Evolutionary conservation across 768 basidiomycete species (phyloP).

Genomic region (Kwoniella sp.): DNA sequence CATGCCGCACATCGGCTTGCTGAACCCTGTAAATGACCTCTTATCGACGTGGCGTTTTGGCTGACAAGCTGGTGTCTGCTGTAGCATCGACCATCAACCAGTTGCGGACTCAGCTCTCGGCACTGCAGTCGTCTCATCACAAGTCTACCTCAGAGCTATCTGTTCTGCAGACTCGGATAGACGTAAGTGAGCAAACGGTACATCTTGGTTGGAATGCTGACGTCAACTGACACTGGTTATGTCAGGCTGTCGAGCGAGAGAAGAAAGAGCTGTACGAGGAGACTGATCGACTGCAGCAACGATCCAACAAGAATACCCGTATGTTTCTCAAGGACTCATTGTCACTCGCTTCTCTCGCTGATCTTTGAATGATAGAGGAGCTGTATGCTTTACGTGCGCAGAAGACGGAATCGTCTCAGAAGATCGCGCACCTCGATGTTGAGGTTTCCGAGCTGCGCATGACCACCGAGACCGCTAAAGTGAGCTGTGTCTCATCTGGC

Average conservation of each 20-base stretch:
- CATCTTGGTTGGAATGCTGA: too few species aligned
- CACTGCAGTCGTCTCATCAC: slow-evolving; percentile 39
- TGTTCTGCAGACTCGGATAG: slow-evolving; percentile 64
- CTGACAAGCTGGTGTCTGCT: too few species aligned
- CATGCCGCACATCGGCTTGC: too few species aligned
- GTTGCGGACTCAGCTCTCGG: slow-evolving; percentile 38
- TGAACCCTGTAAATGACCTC: too few species aligned
- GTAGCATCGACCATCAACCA: slow-evolving; percentile 38
- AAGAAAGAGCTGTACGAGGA: slow-evolving; percentile 85
- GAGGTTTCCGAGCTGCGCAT: slow-evolving; percentile 47
- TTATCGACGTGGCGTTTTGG: too few species aligned
- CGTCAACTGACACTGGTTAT: not conserved
- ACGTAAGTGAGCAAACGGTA: too few species aligned
- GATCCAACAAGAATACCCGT: slow-evolving; percentile 75
- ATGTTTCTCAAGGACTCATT: slow-evolving; percentile 24
- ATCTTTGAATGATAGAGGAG: slow-evolving; percentile 29
- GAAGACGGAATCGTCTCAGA: slow-evolving; percentile 53
- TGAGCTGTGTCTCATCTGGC: slow-evolving; percentile 45
- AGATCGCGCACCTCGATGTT: slow-evolving; percentile 62
- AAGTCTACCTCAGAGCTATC: slow-evolving; percentile 61
- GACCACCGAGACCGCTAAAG: slow-evolving; percentile 74
- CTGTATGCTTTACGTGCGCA: slow-evolving; percentile 33
- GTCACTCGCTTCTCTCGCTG: not conserved
- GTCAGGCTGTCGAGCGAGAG: slow-evolving; percentile 75
- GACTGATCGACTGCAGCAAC: slow-evolving; percentile 78